These are phyloP conservation scores for Malus hybrid DNA, from an alignment of 331 rosid species.

Conservation along the genomic window DNA sequence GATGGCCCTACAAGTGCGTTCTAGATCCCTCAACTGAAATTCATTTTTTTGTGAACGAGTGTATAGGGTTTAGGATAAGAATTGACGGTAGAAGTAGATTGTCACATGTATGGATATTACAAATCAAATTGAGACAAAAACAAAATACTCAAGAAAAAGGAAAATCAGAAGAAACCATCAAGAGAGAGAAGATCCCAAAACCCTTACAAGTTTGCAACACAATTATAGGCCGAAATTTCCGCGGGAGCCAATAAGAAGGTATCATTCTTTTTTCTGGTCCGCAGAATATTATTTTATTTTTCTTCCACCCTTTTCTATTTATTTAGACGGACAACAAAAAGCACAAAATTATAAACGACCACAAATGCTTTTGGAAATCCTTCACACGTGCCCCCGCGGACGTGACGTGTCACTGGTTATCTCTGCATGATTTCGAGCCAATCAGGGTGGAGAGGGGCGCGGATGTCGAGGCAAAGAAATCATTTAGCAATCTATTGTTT, in stretches of 20 bases:
- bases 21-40: no score
- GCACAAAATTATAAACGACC: neutral
- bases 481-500: slow-evolving; percentile 57
- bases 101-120: no score
- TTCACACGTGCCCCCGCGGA: neutral
- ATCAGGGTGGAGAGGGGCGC: neutral
- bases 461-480: slow-evolving; percentile 14
- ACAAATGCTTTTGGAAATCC: neutral
- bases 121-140: neutral
- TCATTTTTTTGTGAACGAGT: no score
- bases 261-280: neutral
- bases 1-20: no score
- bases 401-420: neutral
- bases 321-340: slow-evolving; percentile 18
- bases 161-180: neutral
- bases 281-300: neutral
- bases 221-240: slow-evolving; percentile 6
- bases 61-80: no score
- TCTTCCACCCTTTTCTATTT: neutral
- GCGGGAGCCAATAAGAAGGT: no score
- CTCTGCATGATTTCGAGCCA: no score
- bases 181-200: neutral
- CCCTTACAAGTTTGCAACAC: slow-evolving; percentile 10
- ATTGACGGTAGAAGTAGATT: no score
- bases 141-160: neutral